Evolutionary conservation across 208 protist genomes (phyloP).

Genomic region (Zelonia costaricensis): DNA sequence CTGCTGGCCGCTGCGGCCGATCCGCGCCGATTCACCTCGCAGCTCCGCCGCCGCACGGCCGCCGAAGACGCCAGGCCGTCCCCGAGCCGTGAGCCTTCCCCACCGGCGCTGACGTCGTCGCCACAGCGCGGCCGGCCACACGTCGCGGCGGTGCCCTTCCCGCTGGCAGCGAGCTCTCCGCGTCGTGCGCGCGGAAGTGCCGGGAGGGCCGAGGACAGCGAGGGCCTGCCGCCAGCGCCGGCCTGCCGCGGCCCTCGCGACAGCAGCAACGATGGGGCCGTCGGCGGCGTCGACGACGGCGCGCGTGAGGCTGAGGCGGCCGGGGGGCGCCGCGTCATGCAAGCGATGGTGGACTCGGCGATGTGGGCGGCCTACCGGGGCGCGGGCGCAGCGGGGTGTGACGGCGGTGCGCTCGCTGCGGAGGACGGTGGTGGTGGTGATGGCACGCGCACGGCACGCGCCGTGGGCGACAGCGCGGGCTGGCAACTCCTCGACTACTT

Average conservation of each 20-base stretch:
- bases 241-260: no score
- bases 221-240: no score
- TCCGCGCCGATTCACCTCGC: background rate
- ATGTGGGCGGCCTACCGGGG: conserved; percentile 20
- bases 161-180: background rate
- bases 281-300: no score
- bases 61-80: background rate
- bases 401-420: no score
- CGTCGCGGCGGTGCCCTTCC: background rate
- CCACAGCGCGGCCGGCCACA: background rate
- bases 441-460: background rate
- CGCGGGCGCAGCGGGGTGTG: no score
- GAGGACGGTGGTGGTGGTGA: background rate
- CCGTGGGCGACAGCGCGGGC: background rate
- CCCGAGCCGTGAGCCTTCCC: background rate
- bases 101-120: conserved; percentile 3
- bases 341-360: conserved; percentile 11
- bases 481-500: conserved; percentile 26
- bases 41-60: background rate
- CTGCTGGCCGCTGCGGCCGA: conserved; percentile 5
- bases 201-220: no score
- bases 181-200: no score
- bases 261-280: no score
- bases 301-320: no score
- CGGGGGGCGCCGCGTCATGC: conserved; percentile 12